Evolutionary conservation across 192 early-diverging fungal species (phyloP).

Genomic region (Backusella mclennaniae): DNA sequence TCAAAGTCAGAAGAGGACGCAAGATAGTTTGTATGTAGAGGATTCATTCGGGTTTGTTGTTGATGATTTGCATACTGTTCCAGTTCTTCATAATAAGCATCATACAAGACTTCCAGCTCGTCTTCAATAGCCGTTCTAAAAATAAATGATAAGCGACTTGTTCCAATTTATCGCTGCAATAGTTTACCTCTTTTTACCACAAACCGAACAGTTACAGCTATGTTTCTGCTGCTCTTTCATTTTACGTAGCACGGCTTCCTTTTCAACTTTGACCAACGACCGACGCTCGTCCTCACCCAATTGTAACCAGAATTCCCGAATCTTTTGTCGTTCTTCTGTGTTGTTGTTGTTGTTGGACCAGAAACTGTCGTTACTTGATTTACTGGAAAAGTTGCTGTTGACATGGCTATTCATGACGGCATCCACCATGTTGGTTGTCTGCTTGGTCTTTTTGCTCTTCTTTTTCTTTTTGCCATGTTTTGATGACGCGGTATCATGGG

Average conservation of each 20-base stretch:
- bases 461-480: background rate
- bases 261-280: slow-evolving; percentile 77
- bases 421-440: background rate
- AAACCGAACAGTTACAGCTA: slow-evolving; percentile 78
- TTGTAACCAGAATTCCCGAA: slow-evolving; percentile 84
- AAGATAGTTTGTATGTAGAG: background rate
- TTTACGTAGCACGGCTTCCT: slow-evolving; percentile 82
- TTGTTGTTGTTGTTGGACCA: slow-evolving; percentile 60
- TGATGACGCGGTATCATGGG: background rate
- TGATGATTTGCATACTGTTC: slow-evolving; percentile 84
- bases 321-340: slow-evolving; percentile 72
- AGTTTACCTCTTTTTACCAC: slow-evolving; percentile 73
- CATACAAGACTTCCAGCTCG: slow-evolving; percentile 81
- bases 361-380: background rate
- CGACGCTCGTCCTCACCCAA: slow-evolving; percentile 77
- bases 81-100: slow-evolving; percentile 87
- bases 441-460: background rate
- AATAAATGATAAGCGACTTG: background rate
- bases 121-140: slow-evolving; percentile 77
- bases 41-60: slow-evolving; percentile 31
- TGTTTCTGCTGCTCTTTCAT: slow-evolving; percentile 90
- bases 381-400: background rate
- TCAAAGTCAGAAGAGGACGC: slow-evolving; percentile 3
- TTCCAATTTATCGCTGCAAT: background rate
- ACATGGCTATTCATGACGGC: background rate